phyloP scores from a whole-genome alignment of 768 basidiomycete species.

The Tricholomella constricta region DNA sequence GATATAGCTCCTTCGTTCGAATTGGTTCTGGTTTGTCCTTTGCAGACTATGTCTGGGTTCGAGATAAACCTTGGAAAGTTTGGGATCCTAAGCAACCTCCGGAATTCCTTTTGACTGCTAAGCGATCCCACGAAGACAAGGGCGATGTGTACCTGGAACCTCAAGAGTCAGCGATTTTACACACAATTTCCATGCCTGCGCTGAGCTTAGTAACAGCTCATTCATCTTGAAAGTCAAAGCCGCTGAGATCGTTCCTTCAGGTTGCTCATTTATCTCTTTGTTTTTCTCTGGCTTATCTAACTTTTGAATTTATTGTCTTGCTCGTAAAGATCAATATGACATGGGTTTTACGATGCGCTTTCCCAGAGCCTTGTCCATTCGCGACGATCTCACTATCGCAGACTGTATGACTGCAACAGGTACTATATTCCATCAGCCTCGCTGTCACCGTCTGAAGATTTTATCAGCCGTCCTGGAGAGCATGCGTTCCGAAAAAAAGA shows the following conservation, averaged over 20 bases:
- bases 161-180: constrained; percentile 60
- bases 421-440: constrained; percentile 22
- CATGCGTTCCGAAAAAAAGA: constrained; percentile 65
- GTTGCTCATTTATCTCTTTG: constrained; percentile 38
- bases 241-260: constrained; percentile 81
- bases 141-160: constrained; percentile 92
- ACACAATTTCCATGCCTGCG: not conserved
- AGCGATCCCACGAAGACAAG: constrained; percentile 70
- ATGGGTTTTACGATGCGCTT: constrained; percentile 92
- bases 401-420: constrained; percentile 77
- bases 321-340: constrained; percentile 71
- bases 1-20: constrained; percentile 86
- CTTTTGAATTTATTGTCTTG: constrained; percentile 11
- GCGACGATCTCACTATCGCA: constrained; percentile 71
- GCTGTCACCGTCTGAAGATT: not conserved
- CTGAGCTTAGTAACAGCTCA: constrained; percentile 53
- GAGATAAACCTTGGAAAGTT: constrained; percentile 77
- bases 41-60: constrained; percentile 84
- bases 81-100: constrained; percentile 80
- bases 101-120: constrained; percentile 62
- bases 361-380: constrained; percentile 79
- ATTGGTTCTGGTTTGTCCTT: constrained; percentile 90
- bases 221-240: constrained; percentile 95
- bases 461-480: constrained; percentile 58
- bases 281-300: not conserved